Evolutionary conservation across 2,329 filamentous ascomycete genomes (phyloP), one percentile per base, ranked within the genome.

Genomic region (Fusarium tanahbumbuense): DNA sequence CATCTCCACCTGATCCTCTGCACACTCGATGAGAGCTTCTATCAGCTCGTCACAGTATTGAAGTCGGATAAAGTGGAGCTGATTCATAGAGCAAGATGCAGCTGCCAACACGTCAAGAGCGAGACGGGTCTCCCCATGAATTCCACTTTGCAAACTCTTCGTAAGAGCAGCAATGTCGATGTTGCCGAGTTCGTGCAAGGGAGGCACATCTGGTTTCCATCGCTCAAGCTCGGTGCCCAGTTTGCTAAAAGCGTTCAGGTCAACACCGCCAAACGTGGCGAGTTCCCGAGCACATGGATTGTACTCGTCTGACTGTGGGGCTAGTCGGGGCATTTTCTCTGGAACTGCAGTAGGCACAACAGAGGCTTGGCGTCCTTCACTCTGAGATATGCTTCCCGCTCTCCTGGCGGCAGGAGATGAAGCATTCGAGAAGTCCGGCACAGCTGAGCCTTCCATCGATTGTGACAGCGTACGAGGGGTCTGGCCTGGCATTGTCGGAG

Each of bases 121-220:
- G 67, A 97, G 82, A 12, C 95, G 90, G n/a, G 97, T 91, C 81
- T 99, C 96, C 8, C 90, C 90, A 73, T 94, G 91, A 45, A 98
- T 92, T 1, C 95, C 95, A 57, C 92, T 97, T 77, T 97, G 94
- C 40, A 99, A 83, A 75, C 93, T 94, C 83, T 94, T 92, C 1
- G 91, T 97, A 42, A 99, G 85, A 22, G 95, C 94, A 71, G 94
- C 91, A 28, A 98, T 91, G 76, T 99, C 95, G 68, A 98, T 92
- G 22, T 93, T 87, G 11, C 95, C 96, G 55, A 98, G 85, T 73
- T 98, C 94, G 23, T 87, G 83, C 20, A 94, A 85, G 4, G 85
- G 83, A 1, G 96, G 95, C 40, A 94, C 85, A 60, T 92, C 91
- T 0, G 94, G 93, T 75, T 90, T 92, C 74, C 89, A 84, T 46